Evolutionary conservation across 768 basidiomycete species (phyloP).

Genomic region (Trametes villosa): DNA sequence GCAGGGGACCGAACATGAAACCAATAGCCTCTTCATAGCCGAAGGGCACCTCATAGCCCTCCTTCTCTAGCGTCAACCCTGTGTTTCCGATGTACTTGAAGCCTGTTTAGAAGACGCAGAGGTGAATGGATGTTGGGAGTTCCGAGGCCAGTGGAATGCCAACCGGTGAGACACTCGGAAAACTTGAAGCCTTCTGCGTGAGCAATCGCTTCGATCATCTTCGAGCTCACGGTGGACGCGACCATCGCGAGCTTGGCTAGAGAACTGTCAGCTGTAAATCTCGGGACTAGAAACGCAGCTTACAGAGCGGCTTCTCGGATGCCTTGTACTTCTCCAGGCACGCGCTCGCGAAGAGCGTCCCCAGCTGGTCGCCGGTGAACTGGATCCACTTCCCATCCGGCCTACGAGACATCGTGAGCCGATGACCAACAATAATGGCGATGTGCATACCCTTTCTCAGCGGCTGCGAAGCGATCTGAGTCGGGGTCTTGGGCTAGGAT

Average conservation of each 20-base stretch:
- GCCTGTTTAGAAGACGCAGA: slow-evolving; percentile 46
- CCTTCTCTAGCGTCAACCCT: slow-evolving; percentile 61
- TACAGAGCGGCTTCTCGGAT: slow-evolving; percentile 50
- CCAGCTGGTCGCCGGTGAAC: slow-evolving; percentile 89
- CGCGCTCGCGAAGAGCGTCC: slow-evolving; percentile 56
- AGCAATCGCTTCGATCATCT: slow-evolving; percentile 85
- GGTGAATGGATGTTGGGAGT: background rate
- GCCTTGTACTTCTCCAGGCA: slow-evolving; percentile 49
- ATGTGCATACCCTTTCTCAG: slow-evolving; percentile 54
- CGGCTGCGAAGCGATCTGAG: slow-evolving; percentile 81
- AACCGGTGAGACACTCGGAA: slow-evolving; percentile 84
- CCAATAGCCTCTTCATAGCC: slow-evolving; percentile 95
- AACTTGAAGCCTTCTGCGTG: slow-evolving; percentile 79
- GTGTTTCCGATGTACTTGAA: slow-evolving; percentile 93
- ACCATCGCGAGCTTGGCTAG: slow-evolving; percentile 77
- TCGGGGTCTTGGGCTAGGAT: slow-evolving; percentile 92
- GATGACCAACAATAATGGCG: background rate
- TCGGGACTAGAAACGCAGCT: background rate
- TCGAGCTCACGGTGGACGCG: slow-evolving; percentile 89
- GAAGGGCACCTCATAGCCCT: slow-evolving; percentile 72
- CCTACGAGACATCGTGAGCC: slow-evolving; percentile 27
- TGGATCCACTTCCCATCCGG: slow-evolving; percentile 61
- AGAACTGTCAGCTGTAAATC: background rate
- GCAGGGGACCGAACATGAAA: slow-evolving; percentile 80
- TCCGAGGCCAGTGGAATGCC: background rate